Evolutionary conservation across 805 yeast species (phyloP).

Genomic region (Nakazawaea wickerhamii): DNA sequence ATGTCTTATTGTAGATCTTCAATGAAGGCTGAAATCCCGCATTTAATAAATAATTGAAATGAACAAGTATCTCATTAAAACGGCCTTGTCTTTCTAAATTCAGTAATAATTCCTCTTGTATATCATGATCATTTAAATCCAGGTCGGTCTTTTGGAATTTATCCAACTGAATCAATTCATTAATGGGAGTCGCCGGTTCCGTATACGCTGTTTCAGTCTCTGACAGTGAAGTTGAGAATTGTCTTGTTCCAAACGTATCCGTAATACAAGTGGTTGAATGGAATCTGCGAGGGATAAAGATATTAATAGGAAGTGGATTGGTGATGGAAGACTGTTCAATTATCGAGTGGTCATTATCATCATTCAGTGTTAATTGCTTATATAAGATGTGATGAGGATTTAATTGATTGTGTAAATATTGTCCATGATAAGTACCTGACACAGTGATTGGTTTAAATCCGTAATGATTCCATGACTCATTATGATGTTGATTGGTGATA

Average conservation of each 20-base stretch:
- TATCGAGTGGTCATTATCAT: neutral
- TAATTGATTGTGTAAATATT: neutral
- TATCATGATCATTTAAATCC: slow-evolving; percentile 4
- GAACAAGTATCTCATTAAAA: slow-evolving; percentile 28
- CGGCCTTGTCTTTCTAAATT: slow-evolving; percentile 19
- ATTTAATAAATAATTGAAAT: slow-evolving; percentile 25
- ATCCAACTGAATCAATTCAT: too few relatives aligned
- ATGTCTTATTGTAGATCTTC: slow-evolving; percentile 46
- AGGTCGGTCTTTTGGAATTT: neutral
- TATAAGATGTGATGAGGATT: neutral
- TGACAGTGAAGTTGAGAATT: too few relatives aligned
- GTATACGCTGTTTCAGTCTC: too few relatives aligned
- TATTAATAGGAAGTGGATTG: neutral
- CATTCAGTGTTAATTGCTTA: neutral
- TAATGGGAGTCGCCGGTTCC: too few relatives aligned
- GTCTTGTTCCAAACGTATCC: too few relatives aligned
- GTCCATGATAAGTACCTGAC: neutral
- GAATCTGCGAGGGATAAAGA: neutral
- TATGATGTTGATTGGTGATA: neutral
- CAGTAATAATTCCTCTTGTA: slow-evolving; percentile 21
- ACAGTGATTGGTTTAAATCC: neutral
- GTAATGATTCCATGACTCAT: neutral
- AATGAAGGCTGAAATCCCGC: slow-evolving; percentile 42
- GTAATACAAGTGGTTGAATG: too few relatives aligned
- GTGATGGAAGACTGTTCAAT: neutral